Evolutionary conservation across 2,329 filamentous ascomycete genomes (phyloP).

Genomic region (Fusarium secorum): DNA sequence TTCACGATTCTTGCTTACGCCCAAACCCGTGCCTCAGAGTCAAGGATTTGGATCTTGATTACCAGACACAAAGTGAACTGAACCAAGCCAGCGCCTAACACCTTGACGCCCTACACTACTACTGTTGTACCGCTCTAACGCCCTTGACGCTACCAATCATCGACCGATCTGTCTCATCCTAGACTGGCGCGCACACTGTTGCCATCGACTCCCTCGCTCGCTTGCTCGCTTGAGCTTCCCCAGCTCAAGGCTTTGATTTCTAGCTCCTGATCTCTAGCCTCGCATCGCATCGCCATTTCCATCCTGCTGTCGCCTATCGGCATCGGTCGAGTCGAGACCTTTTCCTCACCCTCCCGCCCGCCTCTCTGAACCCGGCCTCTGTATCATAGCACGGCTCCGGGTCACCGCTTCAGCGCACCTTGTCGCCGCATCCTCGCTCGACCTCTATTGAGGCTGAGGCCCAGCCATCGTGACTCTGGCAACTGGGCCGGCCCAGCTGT

Average conservation of each 20-base stretch:
- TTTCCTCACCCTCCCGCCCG: not conserved
- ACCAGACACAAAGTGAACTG: not conserved
- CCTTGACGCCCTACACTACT: slow-evolving; percentile 32
- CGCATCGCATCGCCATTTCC: slow-evolving; percentile 15
- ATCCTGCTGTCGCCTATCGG: slow-evolving; percentile 23
- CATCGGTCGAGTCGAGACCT: slow-evolving; percentile 11
- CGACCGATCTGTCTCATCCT: slow-evolving; percentile 38
- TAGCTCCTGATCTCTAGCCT: slow-evolving; percentile 31
- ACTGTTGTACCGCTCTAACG: slow-evolving; percentile 21
- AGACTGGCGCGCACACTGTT: slow-evolving; percentile 35
- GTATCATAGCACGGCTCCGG: slow-evolving; percentile 13
- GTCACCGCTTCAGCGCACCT: slow-evolving; percentile 27
- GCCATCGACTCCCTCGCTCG: slow-evolving; percentile 32
- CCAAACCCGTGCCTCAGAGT: slow-evolving; percentile 24
- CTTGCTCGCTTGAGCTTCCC: slow-evolving; percentile 23
- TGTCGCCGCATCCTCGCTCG: slow-evolving; percentile 20
- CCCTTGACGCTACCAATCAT: slow-evolving; percentile 43
- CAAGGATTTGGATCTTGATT: slow-evolving; percentile 17
- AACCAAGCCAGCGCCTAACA: slow-evolving; percentile 34
- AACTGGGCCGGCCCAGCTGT: slow-evolving; percentile 43
- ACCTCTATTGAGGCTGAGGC: slow-evolving; percentile 31
- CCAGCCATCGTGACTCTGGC: slow-evolving; percentile 39
- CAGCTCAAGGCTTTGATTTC: slow-evolving; percentile 28
- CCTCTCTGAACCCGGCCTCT: slow-evolving; percentile 10
- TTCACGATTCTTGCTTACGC: slow-evolving; percentile 20